These are phyloP conservation scores for Xerocomus brunneocitrinus DNA, from an alignment of 768 basidiomycete species.

Conservation along the genomic window DNA sequence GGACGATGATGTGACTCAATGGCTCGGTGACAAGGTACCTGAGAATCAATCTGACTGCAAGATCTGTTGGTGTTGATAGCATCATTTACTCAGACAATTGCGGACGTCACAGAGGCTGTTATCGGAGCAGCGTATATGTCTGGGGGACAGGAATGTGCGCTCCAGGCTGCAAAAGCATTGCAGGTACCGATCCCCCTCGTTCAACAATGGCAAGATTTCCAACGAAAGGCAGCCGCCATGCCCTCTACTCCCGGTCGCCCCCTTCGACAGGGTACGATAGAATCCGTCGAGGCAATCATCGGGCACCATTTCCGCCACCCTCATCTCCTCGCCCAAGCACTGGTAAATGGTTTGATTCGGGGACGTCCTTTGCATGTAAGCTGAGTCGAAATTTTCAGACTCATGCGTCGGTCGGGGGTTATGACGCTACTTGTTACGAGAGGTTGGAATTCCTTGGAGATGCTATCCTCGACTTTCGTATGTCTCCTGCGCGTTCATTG, in stretches of 20 bases:
- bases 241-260: constrained; percentile 42
- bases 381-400: constrained; percentile 45
- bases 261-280: constrained; percentile 44
- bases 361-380: neutral
- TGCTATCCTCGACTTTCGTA: constrained; percentile 79
- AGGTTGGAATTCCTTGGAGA: constrained; percentile 84
- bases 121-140: constrained; percentile 78
- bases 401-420: constrained; percentile 56
- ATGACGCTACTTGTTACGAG: constrained; percentile 60
- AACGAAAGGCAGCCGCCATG: constrained; percentile 39
- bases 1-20: constrained; percentile 43
- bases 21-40: constrained; percentile 74
- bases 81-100: constrained; percentile 52
- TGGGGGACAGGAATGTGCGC: constrained; percentile 63
- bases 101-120: constrained; percentile 82
- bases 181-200: constrained; percentile 60
- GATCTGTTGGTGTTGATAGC: constrained; percentile 9
- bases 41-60: neutral
- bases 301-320: constrained; percentile 59
- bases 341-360: constrained; percentile 44
- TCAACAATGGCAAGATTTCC: constrained; percentile 70
- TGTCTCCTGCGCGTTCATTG: constrained; percentile 23
- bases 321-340: constrained; percentile 63
- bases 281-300: constrained; percentile 58
- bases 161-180: constrained; percentile 60